A percentile compares a stretch with the other conserved stretches of the same genome.
Evolutionary conservation across 352 stramenopile genomes (phyloP).

Genomic region (Globisporangium radiosum): DNA sequence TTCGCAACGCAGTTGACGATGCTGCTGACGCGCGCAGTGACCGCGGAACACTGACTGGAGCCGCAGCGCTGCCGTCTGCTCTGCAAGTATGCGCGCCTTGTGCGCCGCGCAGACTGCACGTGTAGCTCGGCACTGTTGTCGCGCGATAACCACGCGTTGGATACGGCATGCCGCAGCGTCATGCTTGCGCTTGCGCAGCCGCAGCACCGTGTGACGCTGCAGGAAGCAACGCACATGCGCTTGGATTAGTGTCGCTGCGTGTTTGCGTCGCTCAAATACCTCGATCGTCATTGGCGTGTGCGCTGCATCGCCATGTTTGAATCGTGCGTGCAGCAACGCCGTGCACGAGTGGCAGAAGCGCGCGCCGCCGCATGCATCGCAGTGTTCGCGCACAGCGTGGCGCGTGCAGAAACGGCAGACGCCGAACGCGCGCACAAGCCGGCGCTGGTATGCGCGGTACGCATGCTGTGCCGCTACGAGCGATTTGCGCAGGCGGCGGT

Average conservation of each 20-base stretch:
- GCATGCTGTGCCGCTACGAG: conserved; percentile 19
- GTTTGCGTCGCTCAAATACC: conserved; percentile 14
- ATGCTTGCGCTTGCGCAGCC: conserved; percentile 14
- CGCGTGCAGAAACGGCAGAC: conserved; percentile 36
- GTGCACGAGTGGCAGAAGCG: conserved; percentile 45
- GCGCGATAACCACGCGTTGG: conserved; percentile 26
- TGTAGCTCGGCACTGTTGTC: conserved; percentile 30
- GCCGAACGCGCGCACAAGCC: conserved; percentile 16
- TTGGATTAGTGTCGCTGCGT: conserved; percentile 36
- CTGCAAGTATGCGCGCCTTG: conserved; percentile 14
- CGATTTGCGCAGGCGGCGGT: conserved; percentile 21
- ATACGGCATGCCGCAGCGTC: conserved; percentile 25
- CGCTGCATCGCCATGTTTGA: conserved; percentile 8
- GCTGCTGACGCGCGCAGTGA: conserved; percentile 17
- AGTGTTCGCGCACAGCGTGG: conserved; percentile 31
- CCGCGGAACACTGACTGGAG: conserved; percentile 33
- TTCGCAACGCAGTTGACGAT: conserved; percentile 9
- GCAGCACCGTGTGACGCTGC: conserved; percentile 28
- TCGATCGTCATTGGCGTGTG: conserved; percentile 24
- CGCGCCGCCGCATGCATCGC: conserved; percentile 20
- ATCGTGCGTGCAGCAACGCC: conserved; percentile 21
- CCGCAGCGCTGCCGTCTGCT: conserved; percentile 13
- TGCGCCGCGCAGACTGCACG: conserved; percentile 22
- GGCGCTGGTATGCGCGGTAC: conserved; percentile 32
- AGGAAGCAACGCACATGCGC: conserved; percentile 29